Evolutionary conservation across 495 filamentous ascomycete species (phyloP), one percentile per base, ranked within the genome.

Genomic region (Tetracladium setigerum): DNA sequence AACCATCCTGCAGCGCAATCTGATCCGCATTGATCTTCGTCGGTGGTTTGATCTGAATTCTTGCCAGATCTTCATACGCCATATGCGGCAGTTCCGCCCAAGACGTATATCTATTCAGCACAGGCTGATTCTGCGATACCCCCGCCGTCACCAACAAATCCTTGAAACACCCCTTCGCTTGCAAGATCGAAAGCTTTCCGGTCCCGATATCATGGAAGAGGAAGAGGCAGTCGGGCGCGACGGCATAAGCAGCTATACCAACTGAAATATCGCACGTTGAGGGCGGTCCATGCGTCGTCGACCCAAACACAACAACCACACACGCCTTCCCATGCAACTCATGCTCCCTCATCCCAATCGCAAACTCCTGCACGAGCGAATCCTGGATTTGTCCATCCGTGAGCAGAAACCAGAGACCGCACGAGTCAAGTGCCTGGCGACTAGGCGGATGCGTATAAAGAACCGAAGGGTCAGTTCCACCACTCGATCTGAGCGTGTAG

Each of bases 161-260:
- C n/a, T 40, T 47, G 38, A 55, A 52, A 11, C 49, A 43, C 3
- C 49, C 48, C 43, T 51, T 52, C 2, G 40, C 40, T 31, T 52
- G 53, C 2, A 55, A n/a, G 16, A 55, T 33, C 10, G 11, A 42
- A 1, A 45, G 15, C 16, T 2, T 30, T 2, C 38, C 10, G 10
- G 13, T 39, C 13, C 10, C 11, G 9, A 41, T 22, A 33, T 55
- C 53, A 11, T 46, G 41, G 33, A 46, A 52, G 8, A 55, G 37
- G 34, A 55, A 42, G 14, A 55, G 19, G 37, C 42, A 36, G 17
- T 55, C 31, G 8, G 53, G 35, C 17, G 43, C 41, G 9, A 47
- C 27, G 15, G 47, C 49, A 30, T 46, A 55, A 13, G 37, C 33
- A 9, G 41, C 15, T 7, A 46, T 11, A 4, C 53, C 53, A 16